phyloP scores from a whole-genome alignment of 2,329 filamentous ascomycete species.

The Fusarium begoniae region DNA sequence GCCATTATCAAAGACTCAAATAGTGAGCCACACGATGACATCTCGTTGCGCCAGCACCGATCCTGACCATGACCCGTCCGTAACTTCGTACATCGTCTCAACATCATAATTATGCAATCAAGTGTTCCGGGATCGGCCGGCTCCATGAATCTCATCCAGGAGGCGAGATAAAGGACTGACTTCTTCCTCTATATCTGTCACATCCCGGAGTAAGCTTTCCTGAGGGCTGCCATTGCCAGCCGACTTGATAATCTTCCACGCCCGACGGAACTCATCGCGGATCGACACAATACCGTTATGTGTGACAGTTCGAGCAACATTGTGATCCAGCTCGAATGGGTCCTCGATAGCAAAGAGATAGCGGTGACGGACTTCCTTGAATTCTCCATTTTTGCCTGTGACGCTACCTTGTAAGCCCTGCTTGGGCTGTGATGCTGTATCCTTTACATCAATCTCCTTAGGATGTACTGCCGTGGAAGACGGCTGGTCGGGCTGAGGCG shows the following conservation, averaged over 20 bases:
- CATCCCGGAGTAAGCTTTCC: slow-evolving; percentile 65
- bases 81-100: slow-evolving; percentile 13
- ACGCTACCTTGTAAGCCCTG: slow-evolving; percentile 22
- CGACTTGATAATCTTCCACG: slow-evolving; percentile 74
- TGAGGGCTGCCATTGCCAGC: slow-evolving; percentile 53
- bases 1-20: neutral
- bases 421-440: slow-evolving; percentile 14
- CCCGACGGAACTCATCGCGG: slow-evolving; percentile 83
- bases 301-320: slow-evolving; percentile 86
- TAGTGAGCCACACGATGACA: neutral
- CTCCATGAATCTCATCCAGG: slow-evolving; percentile 49
- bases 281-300: slow-evolving; percentile 84
- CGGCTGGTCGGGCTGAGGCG: slow-evolving; percentile 30
- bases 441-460: neutral
- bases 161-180: slow-evolving; percentile 39
- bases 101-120: slow-evolving; percentile 24
- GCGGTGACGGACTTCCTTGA: slow-evolving; percentile 78
- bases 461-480: neutral
- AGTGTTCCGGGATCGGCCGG: slow-evolving; percentile 1
- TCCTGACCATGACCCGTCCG: neutral
- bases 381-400: slow-evolving; percentile 49
- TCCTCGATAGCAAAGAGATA: slow-evolving; percentile 93
- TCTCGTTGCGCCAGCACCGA: slow-evolving; percentile 15
- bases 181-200: slow-evolving; percentile 47
- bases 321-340: slow-evolving; percentile 88